phyloP scores from a whole-genome alignment of 2,329 filamentous ascomycete species.

The Cladosporium oxysporum region DNA sequence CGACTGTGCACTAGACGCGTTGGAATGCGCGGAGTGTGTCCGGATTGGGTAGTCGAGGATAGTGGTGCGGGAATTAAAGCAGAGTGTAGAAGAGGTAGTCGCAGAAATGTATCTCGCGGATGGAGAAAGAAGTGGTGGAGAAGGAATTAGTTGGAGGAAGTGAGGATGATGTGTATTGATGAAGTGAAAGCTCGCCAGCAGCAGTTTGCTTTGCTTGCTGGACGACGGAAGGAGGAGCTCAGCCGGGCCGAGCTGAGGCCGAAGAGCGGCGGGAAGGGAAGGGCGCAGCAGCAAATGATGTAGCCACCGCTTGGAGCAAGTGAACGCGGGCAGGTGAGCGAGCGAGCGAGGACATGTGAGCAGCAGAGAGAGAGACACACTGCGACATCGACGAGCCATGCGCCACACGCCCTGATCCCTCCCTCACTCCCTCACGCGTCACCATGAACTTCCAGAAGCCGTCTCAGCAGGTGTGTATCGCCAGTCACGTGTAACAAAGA shows the following conservation, averaged over 20 bases:
- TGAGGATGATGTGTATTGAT: neutral
- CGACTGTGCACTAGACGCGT: neutral
- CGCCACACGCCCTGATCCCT: neutral
- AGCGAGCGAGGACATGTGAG: slow-evolving; percentile 1
- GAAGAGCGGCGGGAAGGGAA: neutral
- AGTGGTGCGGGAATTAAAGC: neutral
- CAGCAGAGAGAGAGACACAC: slow-evolving; percentile 2
- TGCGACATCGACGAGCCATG: neutral
- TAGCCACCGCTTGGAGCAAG: neutral
- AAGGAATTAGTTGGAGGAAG: neutral
- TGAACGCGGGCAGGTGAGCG: neutral
- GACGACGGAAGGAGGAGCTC: neutral
- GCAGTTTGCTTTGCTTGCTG: neutral
- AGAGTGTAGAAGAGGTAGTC: too few species aligned
- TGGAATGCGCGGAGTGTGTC: neutral
- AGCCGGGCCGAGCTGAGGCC: neutral
- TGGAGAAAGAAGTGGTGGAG: neutral
- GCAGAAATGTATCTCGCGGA: neutral
- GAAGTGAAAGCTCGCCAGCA: slow-evolving; percentile 1
- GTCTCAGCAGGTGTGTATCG: slow-evolving; percentile 43
- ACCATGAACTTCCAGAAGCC: slow-evolving; percentile 49
- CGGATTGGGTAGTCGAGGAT: neutral
- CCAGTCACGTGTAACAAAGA: neutral
- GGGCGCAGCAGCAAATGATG: neutral
- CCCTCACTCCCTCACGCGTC: neutral